These are phyloP conservation scores for Myxozyma udenii DNA, from an alignment of 805 yeast species.

Conservation along the genomic window DNA sequence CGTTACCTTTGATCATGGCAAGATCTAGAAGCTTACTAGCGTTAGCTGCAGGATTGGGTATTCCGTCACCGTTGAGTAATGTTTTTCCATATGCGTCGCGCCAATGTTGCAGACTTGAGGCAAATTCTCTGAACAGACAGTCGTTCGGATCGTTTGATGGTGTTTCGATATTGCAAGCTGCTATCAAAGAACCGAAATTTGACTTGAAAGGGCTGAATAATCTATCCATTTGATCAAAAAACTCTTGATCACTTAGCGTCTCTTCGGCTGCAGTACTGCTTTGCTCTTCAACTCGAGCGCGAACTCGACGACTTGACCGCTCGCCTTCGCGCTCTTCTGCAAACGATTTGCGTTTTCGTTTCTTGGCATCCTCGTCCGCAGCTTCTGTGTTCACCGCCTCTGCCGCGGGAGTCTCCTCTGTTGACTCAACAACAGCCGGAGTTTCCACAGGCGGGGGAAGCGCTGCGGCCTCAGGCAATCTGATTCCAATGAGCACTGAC, in stretches of 20 bases:
- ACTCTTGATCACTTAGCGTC: slow-evolving; percentile 8
- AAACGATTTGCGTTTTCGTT: slow-evolving; percentile 17
- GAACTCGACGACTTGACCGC: slow-evolving; percentile 33
- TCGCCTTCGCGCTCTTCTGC: slow-evolving; percentile 16
- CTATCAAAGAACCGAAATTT: slow-evolving; percentile 7
- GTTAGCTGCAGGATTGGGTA: slow-evolving; percentile 17
- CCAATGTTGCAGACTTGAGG: slow-evolving; percentile 7
- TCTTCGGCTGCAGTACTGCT: slow-evolving; percentile 24
- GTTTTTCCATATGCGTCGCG: slow-evolving; percentile 14
- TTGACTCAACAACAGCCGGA: neutral
- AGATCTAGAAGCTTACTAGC: slow-evolving; percentile 16
- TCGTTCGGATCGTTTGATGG: slow-evolving; percentile 3
- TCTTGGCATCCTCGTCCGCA: neutral
- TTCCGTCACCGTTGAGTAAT: slow-evolving; percentile 22
- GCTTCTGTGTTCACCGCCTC: neutral
- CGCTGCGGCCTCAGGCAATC: slow-evolving; percentile 2
- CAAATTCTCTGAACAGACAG: slow-evolving; percentile 14
- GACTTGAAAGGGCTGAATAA: slow-evolving; percentile 8
- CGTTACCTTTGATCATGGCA: slow-evolving; percentile 8
- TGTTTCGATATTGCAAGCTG: neutral
- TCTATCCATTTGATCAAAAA: slow-evolving; percentile 16
- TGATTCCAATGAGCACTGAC: slow-evolving; percentile 4
- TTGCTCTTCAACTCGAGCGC: slow-evolving; percentile 32
- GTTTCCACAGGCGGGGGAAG: neutral
- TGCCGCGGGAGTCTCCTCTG: neutral